These are phyloP conservation scores for Collybia sordida DNA, from an alignment of 768 basidiomycete genomes.

Conservation along the genomic window DNA sequence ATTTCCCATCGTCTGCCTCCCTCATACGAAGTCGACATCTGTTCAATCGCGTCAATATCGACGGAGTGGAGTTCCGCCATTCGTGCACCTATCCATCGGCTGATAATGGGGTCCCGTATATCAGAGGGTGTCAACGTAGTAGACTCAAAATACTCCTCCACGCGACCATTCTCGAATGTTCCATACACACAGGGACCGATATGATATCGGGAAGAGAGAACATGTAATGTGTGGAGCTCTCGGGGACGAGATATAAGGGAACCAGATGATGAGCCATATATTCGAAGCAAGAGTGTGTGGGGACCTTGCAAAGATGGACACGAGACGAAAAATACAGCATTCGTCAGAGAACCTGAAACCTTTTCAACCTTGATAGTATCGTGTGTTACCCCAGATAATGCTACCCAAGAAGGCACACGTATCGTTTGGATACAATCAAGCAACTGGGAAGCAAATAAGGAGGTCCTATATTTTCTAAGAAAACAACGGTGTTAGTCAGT, in stretches of 20 bases:
- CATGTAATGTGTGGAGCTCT: slow-evolving; percentile 86
- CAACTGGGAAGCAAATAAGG: slow-evolving; percentile 52
- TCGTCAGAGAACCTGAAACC: slow-evolving; percentile 91
- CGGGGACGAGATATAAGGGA: slow-evolving; percentile 83
- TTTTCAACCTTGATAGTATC: slow-evolving; percentile 64
- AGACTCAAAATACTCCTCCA: slow-evolving; percentile 95
- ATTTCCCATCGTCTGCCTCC: slow-evolving; percentile 55
- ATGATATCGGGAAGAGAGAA: slow-evolving; percentile 83
- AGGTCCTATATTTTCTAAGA: slow-evolving; percentile 64
- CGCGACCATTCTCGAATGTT: slow-evolving; percentile 91
- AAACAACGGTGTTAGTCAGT: slow-evolving; percentile 16
- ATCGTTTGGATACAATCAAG: slow-evolving; percentile 56
- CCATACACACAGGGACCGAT: slow-evolving; percentile 93
- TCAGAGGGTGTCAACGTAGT: slow-evolving; percentile 76
- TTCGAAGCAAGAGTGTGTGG: slow-evolving; percentile 79
- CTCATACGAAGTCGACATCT: slow-evolving; percentile 31
- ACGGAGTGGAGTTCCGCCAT: slow-evolving; percentile 98
- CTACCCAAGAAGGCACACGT: slow-evolving; percentile 61
- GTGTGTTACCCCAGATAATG: slow-evolving; percentile 40
- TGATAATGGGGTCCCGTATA: slow-evolving; percentile 72
- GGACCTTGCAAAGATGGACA: slow-evolving; percentile 49
- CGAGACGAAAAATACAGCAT: slow-evolving; percentile 96
- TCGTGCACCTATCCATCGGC: slow-evolving; percentile 85
- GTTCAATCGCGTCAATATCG: slow-evolving; percentile 69
- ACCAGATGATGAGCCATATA: slow-evolving; percentile 89